Evolutionary conservation across 176 grass and related monocot species (phyloP), one percentile per base, ranked within the genome.

Genomic region (Puccinellia tenuiflora): DNA sequence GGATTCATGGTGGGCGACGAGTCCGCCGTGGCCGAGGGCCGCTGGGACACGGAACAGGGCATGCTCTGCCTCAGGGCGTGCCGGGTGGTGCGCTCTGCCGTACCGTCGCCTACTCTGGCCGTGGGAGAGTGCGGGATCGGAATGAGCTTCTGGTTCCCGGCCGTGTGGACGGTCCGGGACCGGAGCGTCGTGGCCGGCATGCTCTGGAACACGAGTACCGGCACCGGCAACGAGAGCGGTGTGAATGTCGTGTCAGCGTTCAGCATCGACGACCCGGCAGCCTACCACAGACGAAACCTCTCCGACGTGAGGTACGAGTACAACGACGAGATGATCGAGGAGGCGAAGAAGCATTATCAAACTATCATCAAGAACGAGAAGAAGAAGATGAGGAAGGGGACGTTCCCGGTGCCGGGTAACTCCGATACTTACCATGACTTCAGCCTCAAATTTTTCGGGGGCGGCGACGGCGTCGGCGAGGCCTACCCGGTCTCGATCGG

Each of bases 101-200:
- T 24, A 7, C 21, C 16, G 6, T 14, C 35, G 4, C 0, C 30
- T 22, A 29, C 15, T 18, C 45, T 73, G 0, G 28, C 14, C 42
- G 87, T 90, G 30, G 53, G 47, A 0, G 81, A 91, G 35, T 97
- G 94, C 69, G 57, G 68, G 68, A 45, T 91, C 24, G 64, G 91
- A 18, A 85, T 93, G 82, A 81, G 86, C 42, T 93, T 97, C 38
- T 93, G 94, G 91, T 90, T 97, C 73, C 91, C 86, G 3, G 15
- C 69, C n/a, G n/a, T n/a, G n/a, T n/a, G n/a, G n/a, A n/a, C n/a
- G n/a, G n/a, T n/a, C n/a, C n/a, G n/a, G n/a, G n/a, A n/a, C n/a
- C n/a, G n/a, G n/a, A n/a, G n/a, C n/a, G n/a, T n/a, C n/a, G n/a
- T n/a, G n/a, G n/a, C n/a, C n/a, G n/a, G n/a, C n/a, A n/a, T n/a